These are phyloP conservation scores for Boletellus deceptivus DNA, from an alignment of 1,284 basidiomycete species.

Conservation along the genomic window DNA sequence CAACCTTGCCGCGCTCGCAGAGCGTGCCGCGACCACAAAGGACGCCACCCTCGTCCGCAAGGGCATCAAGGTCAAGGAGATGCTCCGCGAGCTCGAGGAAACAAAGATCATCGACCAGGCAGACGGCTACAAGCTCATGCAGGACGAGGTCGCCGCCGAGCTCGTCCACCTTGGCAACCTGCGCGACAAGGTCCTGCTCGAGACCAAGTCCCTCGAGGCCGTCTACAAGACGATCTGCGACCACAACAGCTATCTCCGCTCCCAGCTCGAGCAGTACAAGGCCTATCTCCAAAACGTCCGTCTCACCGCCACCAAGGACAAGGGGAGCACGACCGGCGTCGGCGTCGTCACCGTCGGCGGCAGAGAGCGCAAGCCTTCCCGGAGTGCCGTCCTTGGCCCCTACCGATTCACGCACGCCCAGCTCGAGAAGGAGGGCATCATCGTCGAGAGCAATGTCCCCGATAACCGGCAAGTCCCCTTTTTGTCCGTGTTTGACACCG, in stretches of 20 bases:
- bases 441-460: conserved; percentile 97
- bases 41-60: conserved; percentile 93
- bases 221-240: conserved; percentile 99
- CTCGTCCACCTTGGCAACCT: conserved; percentile 95
- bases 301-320: conserved; percentile 83
- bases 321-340: conserved; percentile 80
- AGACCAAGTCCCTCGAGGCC: conserved; percentile 89
- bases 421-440: conserved; percentile 99
- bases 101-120: conserved; percentile 79
- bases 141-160: conserved; percentile 95
- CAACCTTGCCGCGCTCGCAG: conserved; percentile 87
- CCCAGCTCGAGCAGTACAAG: conserved; percentile 99
- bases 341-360: conserved; percentile 96
- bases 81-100: conserved; percentile 95
- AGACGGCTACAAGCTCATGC: conserved; percentile 92
- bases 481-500: neutral
- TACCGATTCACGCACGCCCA: conserved; percentile 98
- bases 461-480: conserved; percentile 78
- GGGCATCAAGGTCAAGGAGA: conserved; percentile 99
- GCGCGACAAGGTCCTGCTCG: conserved; percentile 91
- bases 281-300: conserved; percentile 98
- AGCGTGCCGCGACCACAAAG: conserved; percentile 94
- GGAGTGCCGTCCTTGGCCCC: conserved; percentile 87
- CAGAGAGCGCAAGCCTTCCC: conserved; percentile 91
- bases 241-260: conserved; percentile 96